Base-by-base conservation (phyloP, 2,329 filamentous ascomycete species). In the Phoma sp. region DNA sequence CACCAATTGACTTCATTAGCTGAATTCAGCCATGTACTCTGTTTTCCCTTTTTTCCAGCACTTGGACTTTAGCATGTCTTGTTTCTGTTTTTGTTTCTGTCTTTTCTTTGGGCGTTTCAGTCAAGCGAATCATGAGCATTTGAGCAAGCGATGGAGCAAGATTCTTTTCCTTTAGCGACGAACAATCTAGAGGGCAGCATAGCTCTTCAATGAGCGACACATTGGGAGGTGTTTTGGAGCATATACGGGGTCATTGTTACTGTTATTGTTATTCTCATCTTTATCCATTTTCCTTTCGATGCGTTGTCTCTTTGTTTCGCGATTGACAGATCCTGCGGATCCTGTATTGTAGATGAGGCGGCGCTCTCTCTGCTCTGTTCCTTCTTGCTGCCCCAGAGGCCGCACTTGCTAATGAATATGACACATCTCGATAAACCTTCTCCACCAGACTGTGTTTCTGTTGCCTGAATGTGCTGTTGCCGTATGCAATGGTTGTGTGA, bases 151-250 rank as follows among this genome's bases (percentile, higher is more conserved):
- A 59, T 42, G 55, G 43, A 44, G 42, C 48, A 33, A 44, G 4
- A 13, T 29, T 29, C 27, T 29, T 29, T 9, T 29, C 27, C 2
- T 29, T 29, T 29, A 29, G 6, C 27, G 27, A 29, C 9, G 27
- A 9, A 29, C 9, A 29, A 32, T 39, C 1, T 47, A 51, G 42
- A 42, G 25, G 39, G 35, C 13, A 25, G 52, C 37, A 48, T 33
- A 58, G 52, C 60, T 62, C 60, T 62, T 60, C 58, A 55, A 25
- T 58, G 58, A 57, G 55, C 55, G 37, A 7, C 14, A 47, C 37
- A 57, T 39, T 24, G 47, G 40, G 18, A 4, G 45, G 52, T 40
- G 33, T 52, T 47, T 11, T 3, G 30, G 18, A n/a, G 23, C 7
- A 4, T 36, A 36, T 11, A 13, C 22, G 27, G 42, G 7, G 27